Evolutionary conservation across 1,284 basidiomycete species (phyloP).

Genomic region (Boletus sp.): DNA sequence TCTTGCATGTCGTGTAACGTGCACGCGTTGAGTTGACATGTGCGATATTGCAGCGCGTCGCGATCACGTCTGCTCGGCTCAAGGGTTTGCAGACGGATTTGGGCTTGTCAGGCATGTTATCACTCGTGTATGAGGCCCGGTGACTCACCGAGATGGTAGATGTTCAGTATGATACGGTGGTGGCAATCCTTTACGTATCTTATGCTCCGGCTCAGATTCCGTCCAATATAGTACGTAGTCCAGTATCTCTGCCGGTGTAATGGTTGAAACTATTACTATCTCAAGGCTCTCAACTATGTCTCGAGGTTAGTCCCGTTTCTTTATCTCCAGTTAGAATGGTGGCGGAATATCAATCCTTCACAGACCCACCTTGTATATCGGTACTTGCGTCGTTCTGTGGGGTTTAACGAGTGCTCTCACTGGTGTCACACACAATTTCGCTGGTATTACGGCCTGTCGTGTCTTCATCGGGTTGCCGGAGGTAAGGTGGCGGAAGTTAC

Average conservation of each 20-base stretch:
- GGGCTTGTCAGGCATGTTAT: neutral
- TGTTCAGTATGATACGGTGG: neutral
- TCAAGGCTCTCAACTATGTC: neutral
- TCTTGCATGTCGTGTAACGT: neutral
- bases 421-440: neutral
- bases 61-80: neutral
- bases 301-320: neutral
- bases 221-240: neutral
- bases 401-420: slow-evolving; percentile 3
- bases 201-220: slow-evolving; percentile 2
- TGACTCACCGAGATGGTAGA: neutral
- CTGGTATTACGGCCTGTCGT: neutral
- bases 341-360: neutral
- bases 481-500: neutral
- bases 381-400: neutral
- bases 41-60: neutral
- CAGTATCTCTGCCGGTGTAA: neutral
- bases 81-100: neutral
- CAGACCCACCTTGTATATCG: neutral
- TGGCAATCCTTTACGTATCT: neutral
- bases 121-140: neutral
- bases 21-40: neutral
- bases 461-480: slow-evolving; percentile 2
- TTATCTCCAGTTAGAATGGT: neutral
- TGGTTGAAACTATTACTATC: neutral